Base-by-base conservation (phyloP, 2,329 filamentous ascomycete species). In the Aspergillus tamarii region DNA sequence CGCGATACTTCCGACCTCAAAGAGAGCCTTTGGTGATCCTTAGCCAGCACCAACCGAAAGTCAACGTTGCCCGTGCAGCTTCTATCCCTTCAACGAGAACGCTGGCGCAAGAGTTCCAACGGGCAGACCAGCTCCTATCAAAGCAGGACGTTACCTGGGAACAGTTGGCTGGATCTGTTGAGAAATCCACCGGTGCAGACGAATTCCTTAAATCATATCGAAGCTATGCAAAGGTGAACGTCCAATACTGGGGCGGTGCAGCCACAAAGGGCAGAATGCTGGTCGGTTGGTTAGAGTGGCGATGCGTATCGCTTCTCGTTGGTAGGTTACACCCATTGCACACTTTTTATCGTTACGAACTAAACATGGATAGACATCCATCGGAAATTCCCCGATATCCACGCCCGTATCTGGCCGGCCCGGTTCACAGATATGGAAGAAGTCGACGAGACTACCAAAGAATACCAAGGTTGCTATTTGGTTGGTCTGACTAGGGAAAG, bases 261-360 rank as follows among this genome's bases (percentile, higher is more conserved):
- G 57, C 39, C 0, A 52, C 39, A 1, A 59, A 56, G 30, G 61
- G 61, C 1, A 59, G 50, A 32, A 60, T 60, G 61, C 21, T 63
- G 3, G 61, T 63, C 4, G 61, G 61, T 0, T 63, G 61, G 61
- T 9, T 63, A 30, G 61, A 63, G 26, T 63, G 61, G 61, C 34
- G 61, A 50, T 63, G 61, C 12, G 61, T 63, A 1, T 48, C 36
- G 23, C 61, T 63, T 50, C 61, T 63, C 43, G 61, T 63, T 21
- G 61, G 61, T 63, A 59, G 7, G 57, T 56, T 57, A 46, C 43
- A 19, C 7, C 16, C 8, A 5, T 41, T n/a, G 0, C 1, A 9
- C 7, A 19, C 6, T 1, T 19, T n/a, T 19, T 2, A n/a, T 3
- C 6, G 1, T 3, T 19, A 4, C n/a, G n/a, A 16, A 11, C 30